Percentiles rank a stretch among this genome's conserved stretches.
phyloP scores from a whole-genome alignment of 2,329 filamentous ascomycete genomes.

The Diplodia mutila region DNA sequence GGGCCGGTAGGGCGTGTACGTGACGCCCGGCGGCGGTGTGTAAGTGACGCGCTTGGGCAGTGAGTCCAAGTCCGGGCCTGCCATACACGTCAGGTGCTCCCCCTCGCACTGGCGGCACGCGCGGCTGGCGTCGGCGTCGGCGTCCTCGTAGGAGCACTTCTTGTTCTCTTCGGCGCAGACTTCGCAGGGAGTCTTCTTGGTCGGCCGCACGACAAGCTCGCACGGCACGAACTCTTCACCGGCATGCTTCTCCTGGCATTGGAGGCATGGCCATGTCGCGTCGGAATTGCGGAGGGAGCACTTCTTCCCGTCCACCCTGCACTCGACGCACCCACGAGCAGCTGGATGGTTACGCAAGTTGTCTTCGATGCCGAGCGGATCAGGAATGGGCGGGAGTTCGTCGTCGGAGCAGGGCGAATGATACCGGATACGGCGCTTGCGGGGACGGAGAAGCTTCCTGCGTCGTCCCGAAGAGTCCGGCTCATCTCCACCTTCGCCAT shows the following conservation, averaged over 20 bases:
- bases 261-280: conserved; percentile 35
- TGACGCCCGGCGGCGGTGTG: conserved; percentile 8
- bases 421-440: conserved; percentile 1
- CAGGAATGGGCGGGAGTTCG: conserved; percentile 29
- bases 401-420: neutral
- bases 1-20: neutral
- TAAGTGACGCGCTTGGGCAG: conserved; percentile 2
- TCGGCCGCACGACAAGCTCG: conserved; percentile 37
- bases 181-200: conserved; percentile 40
- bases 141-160: conserved; percentile 10
- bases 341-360: conserved; percentile 41
- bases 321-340: conserved; percentile 42
- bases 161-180: neutral
- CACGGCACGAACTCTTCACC: conserved; percentile 34
- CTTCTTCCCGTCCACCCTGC: conserved; percentile 29
- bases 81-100: neutral
- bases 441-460: neutral
- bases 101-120: conserved; percentile 10
- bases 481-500: neutral
- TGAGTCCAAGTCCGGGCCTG: neutral
- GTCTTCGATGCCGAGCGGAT: conserved; percentile 32
- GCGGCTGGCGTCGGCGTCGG: neutral
- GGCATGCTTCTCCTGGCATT: neutral
- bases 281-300: conserved; percentile 38
- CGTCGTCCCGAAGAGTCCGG: neutral